Conservation (phyloP, 495 filamentous ascomycete species). For the Sporormia fimetaria region DNA sequence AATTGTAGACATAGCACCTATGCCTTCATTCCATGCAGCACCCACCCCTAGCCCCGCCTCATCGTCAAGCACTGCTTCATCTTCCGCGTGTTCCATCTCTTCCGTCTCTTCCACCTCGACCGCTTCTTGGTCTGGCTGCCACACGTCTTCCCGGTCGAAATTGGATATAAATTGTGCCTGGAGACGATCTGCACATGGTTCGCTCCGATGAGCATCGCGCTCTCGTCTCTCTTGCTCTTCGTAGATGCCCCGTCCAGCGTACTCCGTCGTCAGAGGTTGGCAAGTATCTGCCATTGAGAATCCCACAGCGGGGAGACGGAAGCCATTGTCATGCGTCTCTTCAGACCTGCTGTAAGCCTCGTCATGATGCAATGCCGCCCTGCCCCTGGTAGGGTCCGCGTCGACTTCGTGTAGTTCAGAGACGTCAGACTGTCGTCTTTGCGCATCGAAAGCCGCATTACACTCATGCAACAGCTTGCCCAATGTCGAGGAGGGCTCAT, state of each 20-base stretch:
- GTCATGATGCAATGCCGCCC: too few species aligned
- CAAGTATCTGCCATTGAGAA: slow-evolving; percentile 6
- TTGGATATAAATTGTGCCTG: too few species aligned
- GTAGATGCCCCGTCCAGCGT: slow-evolving; percentile 9
- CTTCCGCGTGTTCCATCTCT: not conserved
- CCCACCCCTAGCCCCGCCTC: too few species aligned
- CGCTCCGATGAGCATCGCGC: too few species aligned
- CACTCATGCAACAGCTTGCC: slow-evolving; percentile 11
- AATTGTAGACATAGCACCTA: too few species aligned
- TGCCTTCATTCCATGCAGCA: too few species aligned
- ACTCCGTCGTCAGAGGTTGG: slow-evolving; percentile 1
- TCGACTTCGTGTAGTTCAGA: not conserved
- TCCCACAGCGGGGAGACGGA: too few species aligned
- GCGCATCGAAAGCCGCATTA: slow-evolving; percentile 7
- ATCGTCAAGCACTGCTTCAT: too few species aligned
- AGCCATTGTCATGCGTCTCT: too few species aligned
- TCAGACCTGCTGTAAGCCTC: slow-evolving; percentile 1
- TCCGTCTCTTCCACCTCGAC: not conserved
- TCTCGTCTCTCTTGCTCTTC: slow-evolving; percentile 11
- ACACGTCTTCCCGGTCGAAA: not conserved
- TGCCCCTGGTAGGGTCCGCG: not conserved
- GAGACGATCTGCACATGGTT: too few species aligned
- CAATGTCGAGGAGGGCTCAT: slow-evolving; percentile 13
- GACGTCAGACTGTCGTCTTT: not conserved
- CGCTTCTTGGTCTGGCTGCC: not conserved